Percentiles rank a stretch among this genome's conserved stretches.
These are phyloP conservation scores for Beauveria asiatica DNA, from an alignment of 2,329 filamentous ascomycete species.

Conservation along the genomic window DNA sequence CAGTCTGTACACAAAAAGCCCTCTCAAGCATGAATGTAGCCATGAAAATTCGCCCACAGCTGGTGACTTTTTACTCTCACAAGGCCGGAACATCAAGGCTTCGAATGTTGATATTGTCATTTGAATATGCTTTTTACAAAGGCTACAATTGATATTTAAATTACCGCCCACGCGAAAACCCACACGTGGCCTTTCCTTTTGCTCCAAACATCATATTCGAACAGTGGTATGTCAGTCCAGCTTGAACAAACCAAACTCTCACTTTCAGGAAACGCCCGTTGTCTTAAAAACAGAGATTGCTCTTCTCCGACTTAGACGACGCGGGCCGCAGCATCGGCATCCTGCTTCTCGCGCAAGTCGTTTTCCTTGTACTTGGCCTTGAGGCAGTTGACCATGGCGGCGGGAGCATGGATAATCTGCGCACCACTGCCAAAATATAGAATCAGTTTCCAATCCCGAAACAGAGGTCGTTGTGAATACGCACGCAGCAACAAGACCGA, in stretches of 20 bases:
- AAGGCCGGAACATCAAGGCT: not conserved
- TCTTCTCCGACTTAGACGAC: not conserved
- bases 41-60: not conserved
- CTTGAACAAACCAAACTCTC: not conserved
- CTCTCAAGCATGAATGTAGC: too few relatives aligned
- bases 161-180: not conserved
- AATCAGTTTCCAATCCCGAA: not conserved
- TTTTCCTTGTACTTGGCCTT: slow-evolving; percentile 2
- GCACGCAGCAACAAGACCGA: slow-evolving; percentile 3
- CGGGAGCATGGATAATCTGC: not conserved
- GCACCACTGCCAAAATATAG: not conserved
- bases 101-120: not conserved
- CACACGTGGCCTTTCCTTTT: not conserved
- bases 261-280: not conserved
- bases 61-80: not conserved
- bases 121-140: not conserved
- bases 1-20: too few relatives aligned
- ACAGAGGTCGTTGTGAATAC: not conserved
- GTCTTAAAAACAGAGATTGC: too few relatives aligned
- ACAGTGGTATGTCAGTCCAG: not conserved
- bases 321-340: not conserved
- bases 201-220: not conserved
- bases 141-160: not conserved
- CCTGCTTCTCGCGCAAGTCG: slow-evolving; percentile 5
- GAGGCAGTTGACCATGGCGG: slow-evolving; percentile 5